Percentiles rank a stretch among this genome's conserved stretches.
These are phyloP conservation scores for Margaritispora aquatica DNA, from an alignment of 495 filamentous ascomycete genomes.

Conservation along the genomic window DNA sequence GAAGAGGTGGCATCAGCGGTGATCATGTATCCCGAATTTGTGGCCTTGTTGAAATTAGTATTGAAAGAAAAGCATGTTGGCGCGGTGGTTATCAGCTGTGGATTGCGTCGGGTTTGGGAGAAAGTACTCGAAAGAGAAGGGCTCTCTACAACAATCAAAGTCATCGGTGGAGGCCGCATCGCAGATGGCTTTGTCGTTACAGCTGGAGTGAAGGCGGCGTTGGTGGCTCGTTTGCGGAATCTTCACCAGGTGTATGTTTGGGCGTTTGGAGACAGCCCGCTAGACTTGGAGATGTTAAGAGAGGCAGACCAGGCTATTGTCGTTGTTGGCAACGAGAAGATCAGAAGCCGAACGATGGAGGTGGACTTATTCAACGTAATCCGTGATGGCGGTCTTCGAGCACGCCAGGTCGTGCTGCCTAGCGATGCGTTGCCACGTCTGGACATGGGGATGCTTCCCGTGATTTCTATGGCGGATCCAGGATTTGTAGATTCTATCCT, in stretches of 20 bases:
- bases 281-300: constrained; percentile 54
- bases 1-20: constrained; percentile 37
- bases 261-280: constrained; percentile 57
- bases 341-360: constrained; percentile 55
- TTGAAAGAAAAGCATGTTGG: constrained; percentile 34
- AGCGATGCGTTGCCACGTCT: constrained; percentile 35
- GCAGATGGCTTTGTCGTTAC: constrained; percentile 47
- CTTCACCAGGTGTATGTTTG: constrained; percentile 37
- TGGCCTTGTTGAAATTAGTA: constrained; percentile 34
- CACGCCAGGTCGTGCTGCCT: constrained; percentile 44
- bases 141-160: constrained; percentile 36
- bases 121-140: constrained; percentile 43
- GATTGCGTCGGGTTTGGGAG: constrained; percentile 51
- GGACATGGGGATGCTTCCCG: constrained; percentile 38
- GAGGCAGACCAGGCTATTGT: constrained; percentile 51
- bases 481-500: constrained; percentile 35
- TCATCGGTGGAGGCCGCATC: constrained; percentile 51
- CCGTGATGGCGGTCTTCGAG: constrained; percentile 32
- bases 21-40: constrained; percentile 44
- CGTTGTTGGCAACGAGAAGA: constrained; percentile 45
- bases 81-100: constrained; percentile 53
- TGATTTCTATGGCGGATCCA: constrained; percentile 30
- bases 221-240: constrained; percentile 38
- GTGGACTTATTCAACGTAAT: constrained; percentile 38
- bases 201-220: constrained; percentile 39